Percentiles rank a stretch among this genome's conserved stretches.
phyloP scores from a whole-genome alignment of 495 filamentous ascomycete species.

The Darksidea phi region DNA sequence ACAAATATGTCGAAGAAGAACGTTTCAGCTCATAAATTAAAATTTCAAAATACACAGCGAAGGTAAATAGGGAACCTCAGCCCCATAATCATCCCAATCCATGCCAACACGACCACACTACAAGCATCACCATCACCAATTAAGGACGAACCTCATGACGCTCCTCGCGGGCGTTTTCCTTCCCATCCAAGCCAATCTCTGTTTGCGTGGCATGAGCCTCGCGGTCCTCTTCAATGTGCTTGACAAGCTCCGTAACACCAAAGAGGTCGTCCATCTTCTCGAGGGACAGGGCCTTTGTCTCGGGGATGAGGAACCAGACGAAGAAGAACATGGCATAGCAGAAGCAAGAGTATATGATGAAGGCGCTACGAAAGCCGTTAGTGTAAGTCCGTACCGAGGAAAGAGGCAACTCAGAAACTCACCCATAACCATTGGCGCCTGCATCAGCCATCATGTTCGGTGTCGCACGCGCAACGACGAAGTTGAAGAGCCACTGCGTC shows the following conservation, averaged over 20 bases:
- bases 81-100: no score
- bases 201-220: constrained; percentile 5
- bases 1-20: no score
- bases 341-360: constrained; percentile 39
- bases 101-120: no score
- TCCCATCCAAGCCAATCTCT: constrained; percentile 22
- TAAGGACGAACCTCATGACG: constrained; percentile 3
- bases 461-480: constrained; percentile 41
- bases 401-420: neutral
- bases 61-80: no score
- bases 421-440: constrained; percentile 39
- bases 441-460: constrained; percentile 39
- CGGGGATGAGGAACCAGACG: constrained; percentile 41
- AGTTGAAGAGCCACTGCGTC: constrained; percentile 47
- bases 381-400: neutral
- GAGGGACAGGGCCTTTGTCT: constrained; percentile 40
- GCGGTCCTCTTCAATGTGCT: constrained; percentile 27
- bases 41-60: no score
- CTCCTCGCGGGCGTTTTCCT: constrained; percentile 11
- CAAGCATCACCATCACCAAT: no score
- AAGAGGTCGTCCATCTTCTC: constrained; percentile 46
- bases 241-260: constrained; percentile 37
- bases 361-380: constrained; percentile 22
- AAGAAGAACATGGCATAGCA: constrained; percentile 41
- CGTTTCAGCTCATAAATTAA: no score